Evolutionary conservation across 176 grass and related monocot species (phyloP).

Genomic region (Raddia guianensis): DNA sequence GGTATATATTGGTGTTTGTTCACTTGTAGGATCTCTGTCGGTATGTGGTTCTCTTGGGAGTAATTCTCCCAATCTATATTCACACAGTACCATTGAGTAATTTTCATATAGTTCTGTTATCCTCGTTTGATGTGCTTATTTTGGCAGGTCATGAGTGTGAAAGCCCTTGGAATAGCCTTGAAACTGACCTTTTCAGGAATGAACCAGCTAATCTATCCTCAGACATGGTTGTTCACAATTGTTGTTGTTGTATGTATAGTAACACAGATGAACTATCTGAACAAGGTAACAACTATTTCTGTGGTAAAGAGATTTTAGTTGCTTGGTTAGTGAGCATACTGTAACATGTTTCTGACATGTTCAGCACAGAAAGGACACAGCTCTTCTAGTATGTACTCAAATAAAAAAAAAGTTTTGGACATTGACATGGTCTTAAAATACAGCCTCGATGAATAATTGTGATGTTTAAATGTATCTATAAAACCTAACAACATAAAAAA

Average conservation of each 20-base stretch:
- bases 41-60: constrained; percentile 51
- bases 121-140: constrained; percentile 19
- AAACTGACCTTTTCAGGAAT: constrained; percentile 95
- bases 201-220: constrained; percentile 92
- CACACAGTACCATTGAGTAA: background rate
- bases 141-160: constrained; percentile 95
- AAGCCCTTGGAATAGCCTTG: constrained; percentile 96
- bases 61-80: constrained; percentile 15
- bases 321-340: background rate
- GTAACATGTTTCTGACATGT: constrained; percentile 2
- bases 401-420: too few relatives aligned
- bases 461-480: too few relatives aligned
- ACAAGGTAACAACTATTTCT: constrained; percentile 70
- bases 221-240: constrained; percentile 90
- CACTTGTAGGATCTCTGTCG: constrained; percentile 93
- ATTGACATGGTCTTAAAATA: too few relatives aligned
- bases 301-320: background rate
- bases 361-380: background rate
- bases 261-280: constrained; percentile 97
- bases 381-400: too few relatives aligned
- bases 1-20: constrained; percentile 97
- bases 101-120: constrained; percentile 10
- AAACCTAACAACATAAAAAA: too few relatives aligned
- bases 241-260: constrained; percentile 78
- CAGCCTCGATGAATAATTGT: too few relatives aligned